Evolutionary conservation across 306 rosid genomes (phyloP).

Genomic region (Echinosophora koreensis): DNA sequence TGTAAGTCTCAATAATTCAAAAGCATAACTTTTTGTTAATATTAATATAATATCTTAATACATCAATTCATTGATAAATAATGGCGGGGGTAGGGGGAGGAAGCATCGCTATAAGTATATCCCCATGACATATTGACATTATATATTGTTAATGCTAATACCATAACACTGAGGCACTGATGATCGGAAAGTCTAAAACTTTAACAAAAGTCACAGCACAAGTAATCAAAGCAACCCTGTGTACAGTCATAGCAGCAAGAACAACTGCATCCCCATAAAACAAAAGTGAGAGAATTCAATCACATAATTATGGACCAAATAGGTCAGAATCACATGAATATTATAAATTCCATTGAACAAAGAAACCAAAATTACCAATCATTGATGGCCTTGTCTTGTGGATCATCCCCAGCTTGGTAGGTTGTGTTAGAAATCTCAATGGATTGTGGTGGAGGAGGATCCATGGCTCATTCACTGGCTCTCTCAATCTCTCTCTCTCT

Average conservation of each 20-base stretch:
- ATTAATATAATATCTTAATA: constrained; percentile 19
- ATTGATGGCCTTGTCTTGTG: constrained; percentile 58
- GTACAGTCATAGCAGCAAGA: constrained; percentile 73
- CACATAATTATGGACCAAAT: background rate
- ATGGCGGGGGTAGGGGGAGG: background rate
- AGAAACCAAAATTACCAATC: constrained; percentile 54
- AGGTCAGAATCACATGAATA: too few species aligned
- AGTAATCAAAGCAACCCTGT: constrained; percentile 58
- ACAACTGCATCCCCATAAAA: constrained; percentile 58
- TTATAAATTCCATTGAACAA: background rate
- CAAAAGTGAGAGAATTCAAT: background rate
- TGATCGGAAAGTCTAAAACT: background rate
- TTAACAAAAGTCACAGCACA: constrained; percentile 64
- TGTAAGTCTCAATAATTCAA: constrained; percentile 5
- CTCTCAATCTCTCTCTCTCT: background rate
- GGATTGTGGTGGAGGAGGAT: constrained; percentile 76
- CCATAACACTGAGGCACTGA: background rate
- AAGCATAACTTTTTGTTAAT: constrained; percentile 1
- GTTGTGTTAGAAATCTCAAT: constrained; percentile 56
- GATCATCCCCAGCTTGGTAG: constrained; percentile 47
- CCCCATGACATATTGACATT: background rate
- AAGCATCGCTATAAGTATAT: background rate
- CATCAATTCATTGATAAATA: constrained; percentile 8
- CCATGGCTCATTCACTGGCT: constrained; percentile 57
- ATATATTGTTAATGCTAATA: background rate